These are phyloP conservation scores for Dendrobium catenatum DNA, from an alignment of 106 monocot species.

Conservation along the genomic window DNA sequence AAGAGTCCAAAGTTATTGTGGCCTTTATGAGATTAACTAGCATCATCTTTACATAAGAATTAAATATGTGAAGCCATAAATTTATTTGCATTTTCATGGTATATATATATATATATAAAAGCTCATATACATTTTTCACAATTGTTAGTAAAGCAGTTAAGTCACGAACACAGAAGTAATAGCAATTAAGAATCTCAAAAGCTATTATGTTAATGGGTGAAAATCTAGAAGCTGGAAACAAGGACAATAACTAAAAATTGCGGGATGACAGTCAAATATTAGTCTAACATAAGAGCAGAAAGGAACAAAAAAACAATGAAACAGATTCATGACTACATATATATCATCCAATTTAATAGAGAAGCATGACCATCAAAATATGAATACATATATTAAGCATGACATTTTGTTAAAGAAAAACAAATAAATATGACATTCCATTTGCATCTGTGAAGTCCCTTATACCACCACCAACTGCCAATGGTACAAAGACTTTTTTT, in stretches of 20 bases:
- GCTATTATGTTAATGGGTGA: neutral
- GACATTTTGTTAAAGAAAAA: neutral
- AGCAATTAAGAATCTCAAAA: neutral
- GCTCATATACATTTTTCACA: no score
- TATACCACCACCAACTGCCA: conserved; percentile 98
- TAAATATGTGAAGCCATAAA: neutral
- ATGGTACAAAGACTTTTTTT: conserved; percentile 92
- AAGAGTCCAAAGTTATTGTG: neutral
- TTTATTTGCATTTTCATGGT: neutral
- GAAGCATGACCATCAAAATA: neutral
- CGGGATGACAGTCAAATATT: neutral
- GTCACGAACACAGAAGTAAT: neutral
- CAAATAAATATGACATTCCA: conserved; percentile 51
- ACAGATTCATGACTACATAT: neutral
- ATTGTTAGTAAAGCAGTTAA: neutral
- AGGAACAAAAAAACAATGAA: neutral
- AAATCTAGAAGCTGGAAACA: neutral
- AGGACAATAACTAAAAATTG: neutral
- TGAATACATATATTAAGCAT: neutral
- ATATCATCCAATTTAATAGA: neutral
- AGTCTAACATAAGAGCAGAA: neutral
- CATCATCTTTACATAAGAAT: neutral
- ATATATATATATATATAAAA: no score
- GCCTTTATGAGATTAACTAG: neutral
- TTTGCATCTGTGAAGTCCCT: conserved; percentile 95